Evolutionary conservation across 2,329 filamentous ascomycete species (phyloP).

Genomic region (Penicillium sp.): DNA sequence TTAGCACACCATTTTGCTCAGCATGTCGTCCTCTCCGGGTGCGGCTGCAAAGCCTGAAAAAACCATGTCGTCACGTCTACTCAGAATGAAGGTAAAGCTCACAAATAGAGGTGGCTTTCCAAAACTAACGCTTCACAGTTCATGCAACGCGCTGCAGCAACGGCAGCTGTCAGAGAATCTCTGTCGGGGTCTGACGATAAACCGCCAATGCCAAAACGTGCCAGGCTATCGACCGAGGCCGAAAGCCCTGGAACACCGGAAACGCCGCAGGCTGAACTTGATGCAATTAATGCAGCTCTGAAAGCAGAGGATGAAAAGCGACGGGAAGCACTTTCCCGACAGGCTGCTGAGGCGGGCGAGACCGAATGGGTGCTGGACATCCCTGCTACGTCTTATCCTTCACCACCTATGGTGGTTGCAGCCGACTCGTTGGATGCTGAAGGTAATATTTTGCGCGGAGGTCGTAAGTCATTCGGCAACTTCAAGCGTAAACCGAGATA

Average conservation of each 20-base stretch:
- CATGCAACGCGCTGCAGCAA: slow-evolving; percentile 81
- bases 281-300: slow-evolving; percentile 40
- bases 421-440: slow-evolving; percentile 35
- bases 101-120: neutral
- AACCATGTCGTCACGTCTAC: slow-evolving; percentile 77
- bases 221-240: slow-evolving; percentile 28
- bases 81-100: slow-evolving; percentile 71
- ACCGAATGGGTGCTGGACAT: slow-evolving; percentile 43
- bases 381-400: slow-evolving; percentile 15
- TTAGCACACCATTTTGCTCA: slow-evolving; percentile 3
- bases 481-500: slow-evolving; percentile 34
- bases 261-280: slow-evolving; percentile 34
- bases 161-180: slow-evolving; percentile 43
- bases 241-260: slow-evolving; percentile 18
- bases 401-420: slow-evolving; percentile 29
- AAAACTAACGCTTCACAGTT: slow-evolving; percentile 50
- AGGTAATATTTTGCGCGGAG: slow-evolving; percentile 29
- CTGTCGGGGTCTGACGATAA: slow-evolving; percentile 48
- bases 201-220: slow-evolving; percentile 35
- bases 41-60: slow-evolving; percentile 57
- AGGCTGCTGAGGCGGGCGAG: slow-evolving; percentile 43
- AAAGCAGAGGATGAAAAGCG: slow-evolving; percentile 42
- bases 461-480: slow-evolving; percentile 38
- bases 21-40: slow-evolving; percentile 39
- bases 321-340: slow-evolving; percentile 36